Conservation (phyloP, 352 stramenopile genomes). For the Aphanomyces cochlioides region DNA sequence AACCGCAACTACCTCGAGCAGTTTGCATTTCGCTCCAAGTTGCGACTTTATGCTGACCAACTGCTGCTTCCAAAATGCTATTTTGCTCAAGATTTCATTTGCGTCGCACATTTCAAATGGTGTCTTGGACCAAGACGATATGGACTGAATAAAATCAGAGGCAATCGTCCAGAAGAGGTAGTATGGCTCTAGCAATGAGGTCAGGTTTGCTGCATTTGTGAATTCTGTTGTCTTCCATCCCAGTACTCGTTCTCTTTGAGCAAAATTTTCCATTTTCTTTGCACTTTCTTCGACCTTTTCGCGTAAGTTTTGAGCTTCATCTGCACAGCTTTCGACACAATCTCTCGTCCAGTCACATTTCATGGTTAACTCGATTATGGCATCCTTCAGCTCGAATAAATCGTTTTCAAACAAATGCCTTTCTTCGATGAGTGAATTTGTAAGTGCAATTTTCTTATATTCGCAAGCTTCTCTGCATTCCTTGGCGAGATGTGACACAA, state of each 20-base stretch:
- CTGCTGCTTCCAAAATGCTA: slow-evolving; percentile 1
- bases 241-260: not conserved
- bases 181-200: slow-evolving; percentile 7
- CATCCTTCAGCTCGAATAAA: not conserved
- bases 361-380: slow-evolving; percentile 2
- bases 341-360: slow-evolving; percentile 14
- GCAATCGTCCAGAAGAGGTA: slow-evolving; percentile 17
- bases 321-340: slow-evolving; percentile 5
- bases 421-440: slow-evolving; percentile 1
- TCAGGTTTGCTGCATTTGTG: not conserved
- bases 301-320: slow-evolving; percentile 15
- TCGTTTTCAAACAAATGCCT: slow-evolving; percentile 16
- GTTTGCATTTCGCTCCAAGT: not conserved
- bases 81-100: slow-evolving; percentile 15
- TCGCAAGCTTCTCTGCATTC: slow-evolving; percentile 6
- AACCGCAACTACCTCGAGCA: not conserved
- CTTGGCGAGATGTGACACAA: not conserved
- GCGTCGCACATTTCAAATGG: not conserved
- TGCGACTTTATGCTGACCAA: not conserved
- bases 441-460: slow-evolving; percentile 6
- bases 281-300: slow-evolving; percentile 5
- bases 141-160: slow-evolving; percentile 17
- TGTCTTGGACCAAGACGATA: slow-evolving; percentile 18
- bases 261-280: slow-evolving; percentile 1
- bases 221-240: not conserved